Evolutionary conservation across 2,329 filamentous ascomycete species (phyloP), one percentile per base, ranked within the genome.

Genomic region (Seiridium cupressi): DNA sequence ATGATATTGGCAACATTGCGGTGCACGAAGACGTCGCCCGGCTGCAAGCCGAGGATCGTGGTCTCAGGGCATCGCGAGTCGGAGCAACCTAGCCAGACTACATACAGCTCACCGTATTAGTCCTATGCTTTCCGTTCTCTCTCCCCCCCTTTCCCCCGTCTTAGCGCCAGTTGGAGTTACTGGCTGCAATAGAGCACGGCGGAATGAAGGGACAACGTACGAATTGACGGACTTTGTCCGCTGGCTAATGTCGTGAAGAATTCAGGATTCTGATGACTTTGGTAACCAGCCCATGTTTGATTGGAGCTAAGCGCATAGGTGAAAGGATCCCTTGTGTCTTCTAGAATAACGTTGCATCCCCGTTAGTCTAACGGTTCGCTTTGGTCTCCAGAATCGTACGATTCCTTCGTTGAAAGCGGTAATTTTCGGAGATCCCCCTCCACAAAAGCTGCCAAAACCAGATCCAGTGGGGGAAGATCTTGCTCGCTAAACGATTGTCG

Each of bases 1-100:
- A 96, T 78, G 70, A 94, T 86, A 79, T 96, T 96, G 75, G 91
- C 92, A 73, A 96, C 93, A 80, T 96, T 96, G 72, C 92, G 90
- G 80, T 96, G 92, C 57, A 92, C 89, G 74, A 96, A 96, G 66
- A 96, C 88, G 68, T 96, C 91, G 61, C 92, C 92, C 3, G 92
- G 91, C 69, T 91, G 83, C 61, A 92, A 82, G 69, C 89, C 88
- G 35, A 93, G 84, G 69, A 96, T 84, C 54, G 88, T 92, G 4
- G 91, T 94, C 76, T 95, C 92, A 1, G 92, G 92, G 66, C 91
- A 89, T 64, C 92, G 90, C 44, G 89, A 92, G 79, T 96, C 92
- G 68, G 91, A 90, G 78, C 92, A 96, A 61, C 92, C 92, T 65
- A 96, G 84, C 92, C 92, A 96, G 61, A 96, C 82, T 85, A 60